phyloP scores from a whole-genome alignment of 306 rosid species.

The Quercus variabilis region DNA sequence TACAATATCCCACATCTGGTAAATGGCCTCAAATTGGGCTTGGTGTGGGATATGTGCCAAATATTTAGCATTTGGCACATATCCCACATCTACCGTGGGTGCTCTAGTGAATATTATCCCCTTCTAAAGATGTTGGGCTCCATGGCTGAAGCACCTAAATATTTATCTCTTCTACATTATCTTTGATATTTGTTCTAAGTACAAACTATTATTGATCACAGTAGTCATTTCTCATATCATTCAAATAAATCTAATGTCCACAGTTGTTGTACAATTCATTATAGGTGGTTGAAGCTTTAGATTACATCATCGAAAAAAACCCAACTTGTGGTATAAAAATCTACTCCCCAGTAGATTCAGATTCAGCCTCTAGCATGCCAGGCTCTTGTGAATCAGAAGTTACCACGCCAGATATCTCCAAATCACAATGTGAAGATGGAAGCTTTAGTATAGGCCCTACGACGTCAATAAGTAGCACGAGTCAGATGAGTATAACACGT shows the following conservation, averaged over 20 bases:
- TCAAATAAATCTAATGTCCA: not conserved
- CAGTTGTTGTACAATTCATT: not conserved
- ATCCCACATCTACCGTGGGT: too few relatives aligned
- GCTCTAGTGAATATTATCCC: too few relatives aligned
- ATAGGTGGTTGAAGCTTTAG: constrained; percentile 59
- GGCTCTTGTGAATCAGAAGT: constrained; percentile 25
- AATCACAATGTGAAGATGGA: constrained; percentile 17
- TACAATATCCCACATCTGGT: too few relatives aligned
- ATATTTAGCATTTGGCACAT: too few relatives aligned
- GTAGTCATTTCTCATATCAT: not conserved
- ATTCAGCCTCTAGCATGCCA: constrained; percentile 27
- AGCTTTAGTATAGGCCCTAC: constrained; percentile 2
- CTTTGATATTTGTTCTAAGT: not conserved
- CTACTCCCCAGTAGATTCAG: constrained; percentile 19
- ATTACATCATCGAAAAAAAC: constrained; percentile 33
- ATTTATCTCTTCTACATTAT: not conserved
- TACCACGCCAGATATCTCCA: constrained; percentile 15
- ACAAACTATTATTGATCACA: not conserved
- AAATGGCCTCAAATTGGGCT: too few relatives aligned
- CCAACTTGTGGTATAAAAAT: not conserved
- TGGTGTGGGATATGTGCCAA: too few relatives aligned
- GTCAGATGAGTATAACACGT: constrained; percentile 14
- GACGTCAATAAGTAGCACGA: not conserved
- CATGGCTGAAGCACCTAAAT: too few relatives aligned
- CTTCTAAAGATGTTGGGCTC: too few relatives aligned